Evolutionary conservation across 352 stramenopile species (phyloP).

Genomic region (Thalassiosira mediterranea): DNA sequence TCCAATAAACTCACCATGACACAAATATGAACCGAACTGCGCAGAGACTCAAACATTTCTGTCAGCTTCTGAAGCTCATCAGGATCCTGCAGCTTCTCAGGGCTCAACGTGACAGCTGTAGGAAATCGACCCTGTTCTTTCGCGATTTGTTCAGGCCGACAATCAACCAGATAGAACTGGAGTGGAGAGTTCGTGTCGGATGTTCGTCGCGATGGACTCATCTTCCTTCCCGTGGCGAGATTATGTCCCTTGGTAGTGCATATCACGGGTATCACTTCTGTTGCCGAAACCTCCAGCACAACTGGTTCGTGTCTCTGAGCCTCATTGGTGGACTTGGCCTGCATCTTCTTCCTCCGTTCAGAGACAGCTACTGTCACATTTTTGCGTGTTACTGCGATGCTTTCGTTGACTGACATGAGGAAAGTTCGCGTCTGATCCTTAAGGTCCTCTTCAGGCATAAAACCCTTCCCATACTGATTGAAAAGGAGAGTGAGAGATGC

Average conservation of each 20-base stretch:
- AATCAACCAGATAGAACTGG: conserved; percentile 82
- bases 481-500: not conserved
- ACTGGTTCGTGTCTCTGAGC: conserved; percentile 29
- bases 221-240: conserved; percentile 29
- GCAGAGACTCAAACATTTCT: conserved; percentile 78
- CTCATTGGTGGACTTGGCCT: conserved; percentile 4
- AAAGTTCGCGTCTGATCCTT: conserved; percentile 51
- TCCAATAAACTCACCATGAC: conserved; percentile 53
- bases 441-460: conserved; percentile 43
- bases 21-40: conserved; percentile 77
- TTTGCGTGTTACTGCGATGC: conserved; percentile 49
- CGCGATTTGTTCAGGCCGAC: conserved; percentile 56
- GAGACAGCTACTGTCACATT: conserved; percentile 40
- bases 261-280: conserved; percentile 73
- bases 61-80: conserved; percentile 66
- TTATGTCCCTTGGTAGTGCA: conserved; percentile 67
- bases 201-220: conserved; percentile 1
- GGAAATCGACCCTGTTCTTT: conserved; percentile 75
- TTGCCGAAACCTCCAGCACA: conserved; percentile 64
- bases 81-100: conserved; percentile 68
- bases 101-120: conserved; percentile 64
- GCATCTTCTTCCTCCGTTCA: conserved; percentile 46
- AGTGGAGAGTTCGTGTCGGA: conserved; percentile 18
- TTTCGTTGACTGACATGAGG: conserved; percentile 58
- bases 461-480: conserved; percentile 48